These are phyloP conservation scores for Saccharomyces hybrid DNA, from an alignment of 1,139 yeast species.

Conservation along the genomic window DNA sequence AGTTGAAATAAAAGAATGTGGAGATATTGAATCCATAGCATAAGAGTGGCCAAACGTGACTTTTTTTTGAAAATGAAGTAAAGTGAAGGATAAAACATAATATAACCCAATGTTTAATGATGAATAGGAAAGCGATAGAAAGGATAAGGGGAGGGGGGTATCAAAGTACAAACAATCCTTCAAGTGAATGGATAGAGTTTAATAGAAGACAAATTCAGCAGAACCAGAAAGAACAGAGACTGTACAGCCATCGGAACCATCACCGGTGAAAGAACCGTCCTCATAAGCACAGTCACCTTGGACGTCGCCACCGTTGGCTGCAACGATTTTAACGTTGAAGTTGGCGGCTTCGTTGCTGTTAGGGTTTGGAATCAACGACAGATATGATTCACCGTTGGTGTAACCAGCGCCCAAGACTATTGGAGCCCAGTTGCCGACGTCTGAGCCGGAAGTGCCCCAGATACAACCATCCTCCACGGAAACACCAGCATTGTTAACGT, in stretches of 20 bases:
- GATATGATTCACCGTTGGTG: conserved; percentile 68
- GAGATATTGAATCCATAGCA: not conserved
- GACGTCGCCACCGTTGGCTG: conserved; percentile 54
- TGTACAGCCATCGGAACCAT: conserved; percentile 72
- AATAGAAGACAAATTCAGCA: conserved; percentile 42
- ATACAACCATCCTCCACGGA: conserved; percentile 80
- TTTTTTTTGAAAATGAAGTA: not conserved
- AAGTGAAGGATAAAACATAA: not conserved
- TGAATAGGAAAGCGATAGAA: conserved; percentile 4
- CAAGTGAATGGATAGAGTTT: not conserved
- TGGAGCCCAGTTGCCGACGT: conserved; percentile 98
- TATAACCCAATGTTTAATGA: not conserved
- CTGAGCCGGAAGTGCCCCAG: conserved; percentile 79
- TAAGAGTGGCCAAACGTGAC: not conserved
- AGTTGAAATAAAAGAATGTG: not conserved
- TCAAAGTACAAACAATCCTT: not conserved
- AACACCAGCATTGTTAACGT: conserved; percentile 95
- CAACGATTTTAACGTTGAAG: conserved; percentile 81
- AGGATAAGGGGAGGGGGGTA: not conserved
- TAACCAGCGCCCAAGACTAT: conserved; percentile 89
- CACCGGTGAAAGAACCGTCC: conserved; percentile 65
- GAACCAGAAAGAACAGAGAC: conserved; percentile 75
- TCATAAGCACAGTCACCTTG: conserved; percentile 76
- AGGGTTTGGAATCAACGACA: conserved; percentile 92
- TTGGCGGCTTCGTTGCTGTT: conserved; percentile 71